A percentile compares a stretch with the other conserved stretches of the same genome.
These are phyloP conservation scores for Colletotrichum chlorophyti DNA, from an alignment of 2,329 filamentous ascomycete species.

Conservation along the genomic window DNA sequence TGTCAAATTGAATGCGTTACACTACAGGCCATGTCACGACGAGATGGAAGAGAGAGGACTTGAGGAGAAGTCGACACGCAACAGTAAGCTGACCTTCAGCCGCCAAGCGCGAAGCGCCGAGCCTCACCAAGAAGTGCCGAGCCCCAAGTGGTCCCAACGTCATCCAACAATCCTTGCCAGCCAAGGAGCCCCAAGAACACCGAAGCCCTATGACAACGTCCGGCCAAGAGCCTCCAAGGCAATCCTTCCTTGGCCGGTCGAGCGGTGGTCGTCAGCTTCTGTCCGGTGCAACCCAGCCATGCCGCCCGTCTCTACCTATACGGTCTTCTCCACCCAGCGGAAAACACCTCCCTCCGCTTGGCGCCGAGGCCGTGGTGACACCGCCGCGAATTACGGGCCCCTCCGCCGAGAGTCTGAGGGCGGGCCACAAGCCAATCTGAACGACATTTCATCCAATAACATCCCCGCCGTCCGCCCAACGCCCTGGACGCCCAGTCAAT, in stretches of 20 bases:
- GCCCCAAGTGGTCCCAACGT: conserved; percentile 1
- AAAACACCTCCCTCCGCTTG: conserved; percentile 12
- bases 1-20: neutral
- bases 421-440: neutral
- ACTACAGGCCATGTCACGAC: neutral
- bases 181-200: conserved; percentile 16
- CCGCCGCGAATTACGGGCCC: conserved; percentile 5
- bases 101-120: conserved; percentile 23
- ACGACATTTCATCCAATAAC: neutral
- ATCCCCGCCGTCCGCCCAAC: neutral
- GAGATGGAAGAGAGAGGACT: neutral
- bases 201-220: neutral
- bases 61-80: neutral
- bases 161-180: conserved; percentile 8
- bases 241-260: conserved; percentile 10
- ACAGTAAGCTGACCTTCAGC: conserved; percentile 2
- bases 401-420: conserved; percentile 13
- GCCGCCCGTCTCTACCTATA: too few relatives aligned
- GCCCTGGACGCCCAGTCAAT: conserved; percentile 8
- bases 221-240: conserved; percentile 8
- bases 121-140: conserved; percentile 24
- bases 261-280: conserved; percentile 11
- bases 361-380: conserved; percentile 19
- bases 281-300: neutral
- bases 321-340: neutral